Base-by-base conservation (phyloP, 2,329 filamentous ascomycete genomes). In the Trichothecium roseum region DNA sequence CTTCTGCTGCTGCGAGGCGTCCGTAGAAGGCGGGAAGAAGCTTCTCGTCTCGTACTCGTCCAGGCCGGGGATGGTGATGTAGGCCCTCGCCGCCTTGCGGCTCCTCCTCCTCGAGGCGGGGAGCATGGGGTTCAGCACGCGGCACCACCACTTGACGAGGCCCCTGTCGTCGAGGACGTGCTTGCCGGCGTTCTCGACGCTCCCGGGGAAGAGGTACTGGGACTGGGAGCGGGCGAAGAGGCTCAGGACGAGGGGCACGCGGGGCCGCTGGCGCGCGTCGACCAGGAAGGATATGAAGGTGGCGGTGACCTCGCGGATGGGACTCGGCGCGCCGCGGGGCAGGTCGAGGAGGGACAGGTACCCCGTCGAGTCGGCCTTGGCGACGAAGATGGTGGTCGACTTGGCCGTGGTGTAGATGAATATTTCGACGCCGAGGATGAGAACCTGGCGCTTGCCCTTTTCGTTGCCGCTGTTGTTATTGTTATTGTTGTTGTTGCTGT, bases 321-420 rank as follows among this genome's bases (percentile, higher is more conserved):
- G 86, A 4, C 84, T 91, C 0, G 74, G 66, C 0, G 69, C 65
- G n/a, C 72, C 68, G 45, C 64, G 72, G 13, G 78, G 72, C 0
- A 84, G 63, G 14, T 72, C 62, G 26, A 88, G 63, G 2, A 81
- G 66, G 45, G 78, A 67, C 8, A 95, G 63, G 53, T 86, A 93
- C 17, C 93, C 91, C 0, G 89, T 95, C 8, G 91, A 95, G 61
- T 98, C 91, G 33, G 91, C 91, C 59, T 98, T 98, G 43, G 88
- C 89, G 17, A 98, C 81, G 55, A 98, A 98, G 36, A 96, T 72
- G 4, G 84, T 95, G 2, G 83, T 94, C 17, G 86, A 73, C 47
- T 74, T 72, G 31, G 74, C 72, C 0, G 88, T 94, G 1, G 78
- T 83, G 59, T 93, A 98, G 40, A 98, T 73, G 47, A 91, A 70